Evolutionary conservation across 2,329 filamentous ascomycete species (phyloP), one percentile per base, ranked within the genome.

Genomic region (Pseudohalonectria lignicola): DNA sequence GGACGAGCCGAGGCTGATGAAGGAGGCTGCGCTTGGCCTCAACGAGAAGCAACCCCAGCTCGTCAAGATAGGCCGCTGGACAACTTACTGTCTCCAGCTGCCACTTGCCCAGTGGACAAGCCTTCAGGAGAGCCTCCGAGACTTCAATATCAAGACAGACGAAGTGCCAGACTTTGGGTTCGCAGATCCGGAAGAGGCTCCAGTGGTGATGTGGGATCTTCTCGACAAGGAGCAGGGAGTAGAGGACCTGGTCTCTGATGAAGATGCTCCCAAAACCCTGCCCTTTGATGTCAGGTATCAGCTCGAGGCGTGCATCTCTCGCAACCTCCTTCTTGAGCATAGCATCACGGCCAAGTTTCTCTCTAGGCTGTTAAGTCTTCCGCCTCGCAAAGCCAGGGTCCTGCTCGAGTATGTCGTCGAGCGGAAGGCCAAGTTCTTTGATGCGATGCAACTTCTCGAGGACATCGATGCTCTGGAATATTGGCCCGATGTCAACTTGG

Each of bases 261-360:
- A n/a, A n/a, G n/a, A n/a, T n/a, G n/a, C n/a, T n/a, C n/a, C n/a
- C n/a, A n/a, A n/a, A n/a, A n/a, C n/a, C n/a, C n/a, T n/a, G n/a
- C n/a, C n/a, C n/a, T n/a, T 87, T 43, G 62, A 76, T 1, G 74
- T 94, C 2, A 74, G 86, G 13, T 98, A 96, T 52, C 87, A 94
- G 54, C 71, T 98, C 0, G 90, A 98, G 55, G 88, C 86, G 0
- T 96, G 90, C 53, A 69, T 96, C n/a, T 94, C 88, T 0, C 75
- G 82, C 20, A 78, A 79, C 1, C 67, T 77, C 18, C 61, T 98
- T 11, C 81, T 80, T 38, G 90, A 95, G 54, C 75, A 86, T 52
- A 82, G 73, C 34, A 71, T 96, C 32, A 70, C 65, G 1, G 54
- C 59, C 2, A 67, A 75, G 3, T 96, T 96, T 46, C 60, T 94